A percentile compares a stretch with the other conserved stretches of the same genome.
Conservation (phyloP, 768 basidiomycete genomes). For the Pholiota molesta region DNA sequence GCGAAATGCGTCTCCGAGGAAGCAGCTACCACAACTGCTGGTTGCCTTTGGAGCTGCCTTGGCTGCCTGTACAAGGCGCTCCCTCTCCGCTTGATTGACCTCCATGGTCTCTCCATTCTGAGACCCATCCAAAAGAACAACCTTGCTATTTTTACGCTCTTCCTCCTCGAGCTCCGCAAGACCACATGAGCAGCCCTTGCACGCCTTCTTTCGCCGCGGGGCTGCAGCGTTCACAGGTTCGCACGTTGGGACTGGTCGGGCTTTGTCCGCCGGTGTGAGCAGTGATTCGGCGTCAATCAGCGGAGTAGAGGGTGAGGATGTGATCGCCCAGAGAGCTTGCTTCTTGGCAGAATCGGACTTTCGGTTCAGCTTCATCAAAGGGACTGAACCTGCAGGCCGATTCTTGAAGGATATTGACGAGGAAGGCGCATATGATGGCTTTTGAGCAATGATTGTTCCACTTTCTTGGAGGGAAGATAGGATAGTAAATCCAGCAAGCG, state of each 20-base stretch:
- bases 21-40: constrained; percentile 97
- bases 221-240: constrained; percentile 59
- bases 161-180: constrained; percentile 91
- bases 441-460: constrained; percentile 66
- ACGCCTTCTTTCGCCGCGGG: constrained; percentile 85
- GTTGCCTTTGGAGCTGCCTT: constrained; percentile 83
- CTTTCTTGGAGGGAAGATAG: constrained; percentile 44
- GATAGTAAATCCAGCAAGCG: constrained; percentile 65
- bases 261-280: constrained; percentile 81
- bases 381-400: constrained; percentile 26
- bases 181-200: constrained; percentile 97
- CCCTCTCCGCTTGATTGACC: constrained; percentile 62
- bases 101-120: constrained; percentile 62
- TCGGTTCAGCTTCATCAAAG: constrained; percentile 49
- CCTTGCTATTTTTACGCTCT: constrained; percentile 61
- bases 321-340: constrained; percentile 88
- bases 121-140: constrained; percentile 70
- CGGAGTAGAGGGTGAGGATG: constrained; percentile 61
- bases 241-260: constrained; percentile 75
- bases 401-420: constrained; percentile 47
- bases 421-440: constrained; percentile 52
- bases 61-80: constrained; percentile 65
- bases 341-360: constrained; percentile 72
- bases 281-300: constrained; percentile 83
- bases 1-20: constrained; percentile 96